These are phyloP conservation scores for Pyrenopolyporus hunteri DNA, from an alignment of 495 filamentous ascomycete genomes.

Conservation along the genomic window DNA sequence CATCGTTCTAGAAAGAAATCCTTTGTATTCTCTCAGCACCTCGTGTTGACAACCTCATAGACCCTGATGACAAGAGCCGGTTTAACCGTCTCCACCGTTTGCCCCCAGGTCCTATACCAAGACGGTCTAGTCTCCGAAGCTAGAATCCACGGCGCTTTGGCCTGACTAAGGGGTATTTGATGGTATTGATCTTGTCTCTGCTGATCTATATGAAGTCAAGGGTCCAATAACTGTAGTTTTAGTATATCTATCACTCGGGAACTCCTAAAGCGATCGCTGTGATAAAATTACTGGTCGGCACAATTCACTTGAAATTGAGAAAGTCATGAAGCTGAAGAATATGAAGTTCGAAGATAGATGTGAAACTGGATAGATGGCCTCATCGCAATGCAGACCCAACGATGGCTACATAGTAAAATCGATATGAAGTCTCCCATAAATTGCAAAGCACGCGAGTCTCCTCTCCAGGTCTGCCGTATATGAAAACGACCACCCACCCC, in stretches of 20 bases:
- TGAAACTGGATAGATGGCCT: too few relatives aligned
- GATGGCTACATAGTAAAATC: background rate
- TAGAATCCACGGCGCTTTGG: background rate
- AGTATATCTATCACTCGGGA: too few relatives aligned
- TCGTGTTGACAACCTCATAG: slow-evolving; percentile 3
- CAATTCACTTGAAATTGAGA: too few relatives aligned
- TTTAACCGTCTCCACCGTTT: slow-evolving; percentile 6
- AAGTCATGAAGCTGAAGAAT: too few relatives aligned
- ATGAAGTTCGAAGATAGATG: too few relatives aligned
- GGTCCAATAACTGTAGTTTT: too few relatives aligned
- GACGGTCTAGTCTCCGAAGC: background rate
- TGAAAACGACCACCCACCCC: too few relatives aligned
- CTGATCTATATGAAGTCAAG: background rate
- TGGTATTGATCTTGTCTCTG: slow-evolving; percentile 4
- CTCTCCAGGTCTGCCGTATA: too few relatives aligned
- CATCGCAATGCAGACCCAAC: background rate
- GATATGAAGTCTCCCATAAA: background rate
- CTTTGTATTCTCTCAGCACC: background rate
- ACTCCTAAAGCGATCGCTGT: too few relatives aligned
- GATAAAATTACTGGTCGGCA: too few relatives aligned
- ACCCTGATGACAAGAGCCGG: slow-evolving; percentile 3
- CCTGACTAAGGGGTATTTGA: slow-evolving; percentile 2
- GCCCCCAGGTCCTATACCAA: slow-evolving; percentile 2
- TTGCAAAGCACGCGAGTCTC: too few relatives aligned
- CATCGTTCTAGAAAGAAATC: background rate